Conservation (phyloP, 2,329 filamentous ascomycete genomes). For the Coniochaeta sp. region DNA sequence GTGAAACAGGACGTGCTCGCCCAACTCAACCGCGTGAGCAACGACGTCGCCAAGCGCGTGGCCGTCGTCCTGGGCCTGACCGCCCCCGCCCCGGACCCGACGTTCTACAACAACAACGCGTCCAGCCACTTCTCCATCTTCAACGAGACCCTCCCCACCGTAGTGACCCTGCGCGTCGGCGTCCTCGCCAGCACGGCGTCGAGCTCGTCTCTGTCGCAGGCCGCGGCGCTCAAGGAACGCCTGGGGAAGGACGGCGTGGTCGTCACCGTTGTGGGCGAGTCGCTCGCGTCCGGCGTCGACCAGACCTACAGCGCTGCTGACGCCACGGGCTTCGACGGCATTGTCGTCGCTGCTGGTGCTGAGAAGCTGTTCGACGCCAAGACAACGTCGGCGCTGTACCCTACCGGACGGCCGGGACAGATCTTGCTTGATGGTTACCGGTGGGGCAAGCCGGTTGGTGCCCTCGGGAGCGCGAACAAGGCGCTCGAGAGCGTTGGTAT, state of each 20-base stretch:
- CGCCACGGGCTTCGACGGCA: constrained; percentile 53
- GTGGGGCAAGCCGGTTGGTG: constrained; percentile 64
- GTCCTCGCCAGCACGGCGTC: constrained; percentile 44
- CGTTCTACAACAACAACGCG: constrained; percentile 63
- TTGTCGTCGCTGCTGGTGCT: constrained; percentile 52
- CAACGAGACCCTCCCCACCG: constrained; percentile 46
- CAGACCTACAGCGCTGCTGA: constrained; percentile 60
- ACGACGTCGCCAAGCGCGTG: constrained; percentile 61
- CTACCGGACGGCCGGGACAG: constrained; percentile 54
- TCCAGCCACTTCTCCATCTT: constrained; percentile 57
- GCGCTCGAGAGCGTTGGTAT: constrained; percentile 39
- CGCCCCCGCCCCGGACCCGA: constrained; percentile 51
- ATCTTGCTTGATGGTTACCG: constrained; percentile 57
- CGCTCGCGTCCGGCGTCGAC: constrained; percentile 45
- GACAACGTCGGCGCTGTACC: constrained; percentile 50
- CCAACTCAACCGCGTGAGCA: constrained; percentile 62
- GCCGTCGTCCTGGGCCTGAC: constrained; percentile 52
- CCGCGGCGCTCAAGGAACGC: constrained; percentile 38
- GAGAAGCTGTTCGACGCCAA: constrained; percentile 40
- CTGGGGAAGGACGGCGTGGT: constrained; percentile 46
- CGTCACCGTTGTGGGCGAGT: constrained; percentile 55
- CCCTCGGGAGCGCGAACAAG: constrained; percentile 37
- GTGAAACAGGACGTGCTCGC: constrained; percentile 60
- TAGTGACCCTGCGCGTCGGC: constrained; percentile 58
- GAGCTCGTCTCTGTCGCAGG: constrained; percentile 37